Evolutionary conservation across 257 asterid species (phyloP), one percentile per base, ranked within the genome.

Genomic region (Coffea canephora): DNA sequence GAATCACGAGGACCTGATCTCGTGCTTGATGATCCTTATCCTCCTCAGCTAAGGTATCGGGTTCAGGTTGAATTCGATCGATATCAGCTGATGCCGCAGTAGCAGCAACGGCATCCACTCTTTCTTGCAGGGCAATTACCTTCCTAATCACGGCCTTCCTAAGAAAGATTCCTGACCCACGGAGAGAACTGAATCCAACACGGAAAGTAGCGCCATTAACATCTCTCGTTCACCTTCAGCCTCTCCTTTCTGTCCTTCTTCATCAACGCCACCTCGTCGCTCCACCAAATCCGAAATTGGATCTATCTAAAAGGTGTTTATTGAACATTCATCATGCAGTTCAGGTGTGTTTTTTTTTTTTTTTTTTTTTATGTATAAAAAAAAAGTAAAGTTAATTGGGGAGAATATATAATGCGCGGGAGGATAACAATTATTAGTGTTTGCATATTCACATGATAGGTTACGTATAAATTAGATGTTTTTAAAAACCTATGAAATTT

Each of bases 101-200:
- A 31, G 34, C 21, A 19, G 76, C 89, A 19, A 89, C 78, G 1
- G 91, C 81, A 73, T 95, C 98, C 11, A 93, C 78, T 71, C 73
- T 85, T 68, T 95, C 99, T 76, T 93, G 99, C 87, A 93, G 69
- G 1, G 87, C 85, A 46, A 95, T 88, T 5, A 87, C 96, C 89
- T 90, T 93, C 34, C 86, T 82, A 68, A 87, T 88, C 45, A 95
- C 99, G 2, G 89, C 81, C 83, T 85, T 95, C 81, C 99, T 82
- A 75, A 88, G 91, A 21, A 75, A 88, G 91, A 21, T n/a, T 85
- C 87, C 93, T 86, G 5, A 95, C 90, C 1, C 97, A 31, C 97
- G 2, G 79, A 83, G 84, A 82, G 62, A 69, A 95, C 83, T 7
- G 96, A 90, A 79, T 95, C 99, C 74, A 95, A 76, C 79, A 88